phyloP scores from a whole-genome alignment of 192 early-diverging fungal species.

The Dimargaris cristalligena region DNA sequence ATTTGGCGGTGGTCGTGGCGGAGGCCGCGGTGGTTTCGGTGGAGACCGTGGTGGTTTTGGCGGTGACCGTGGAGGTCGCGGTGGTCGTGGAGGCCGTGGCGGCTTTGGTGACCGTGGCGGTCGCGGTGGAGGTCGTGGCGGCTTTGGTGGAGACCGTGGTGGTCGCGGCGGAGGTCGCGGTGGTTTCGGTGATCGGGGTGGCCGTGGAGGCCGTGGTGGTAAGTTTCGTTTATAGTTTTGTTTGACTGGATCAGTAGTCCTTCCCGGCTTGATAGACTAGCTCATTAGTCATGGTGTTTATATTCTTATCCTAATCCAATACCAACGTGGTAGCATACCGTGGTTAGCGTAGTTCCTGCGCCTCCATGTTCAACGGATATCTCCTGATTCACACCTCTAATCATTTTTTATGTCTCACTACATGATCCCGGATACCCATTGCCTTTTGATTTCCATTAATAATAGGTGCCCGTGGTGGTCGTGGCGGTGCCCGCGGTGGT shows the following conservation, averaged over 20 bases:
- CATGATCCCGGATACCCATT: no score
- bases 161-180: background rate
- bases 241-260: constrained; percentile 6
- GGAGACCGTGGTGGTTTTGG: no score
- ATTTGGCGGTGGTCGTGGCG: constrained; percentile 26
- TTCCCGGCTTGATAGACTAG: constrained; percentile 6
- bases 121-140: constrained; percentile 33
- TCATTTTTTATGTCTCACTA: no score
- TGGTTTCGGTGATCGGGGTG: constrained; percentile 12
- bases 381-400: no score
- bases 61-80: no score
- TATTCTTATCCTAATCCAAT: background rate
- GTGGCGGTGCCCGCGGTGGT: constrained; percentile 45
- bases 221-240: constrained; percentile 13
- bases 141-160: constrained; percentile 43
- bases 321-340: constrained; percentile 33
- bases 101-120: constrained; percentile 23
- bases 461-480: constrained; percentile 30
- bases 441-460: no score
- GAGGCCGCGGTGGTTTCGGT: no score
- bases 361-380: no score
- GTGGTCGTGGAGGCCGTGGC: constrained; percentile 21
- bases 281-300: constrained; percentile 7
- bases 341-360: constrained; percentile 31
- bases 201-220: constrained; percentile 16